These are phyloP conservation scores for Alectoria sarmentosa DNA, from an alignment of 495 filamentous ascomycete genomes.

Conservation along the genomic window DNA sequence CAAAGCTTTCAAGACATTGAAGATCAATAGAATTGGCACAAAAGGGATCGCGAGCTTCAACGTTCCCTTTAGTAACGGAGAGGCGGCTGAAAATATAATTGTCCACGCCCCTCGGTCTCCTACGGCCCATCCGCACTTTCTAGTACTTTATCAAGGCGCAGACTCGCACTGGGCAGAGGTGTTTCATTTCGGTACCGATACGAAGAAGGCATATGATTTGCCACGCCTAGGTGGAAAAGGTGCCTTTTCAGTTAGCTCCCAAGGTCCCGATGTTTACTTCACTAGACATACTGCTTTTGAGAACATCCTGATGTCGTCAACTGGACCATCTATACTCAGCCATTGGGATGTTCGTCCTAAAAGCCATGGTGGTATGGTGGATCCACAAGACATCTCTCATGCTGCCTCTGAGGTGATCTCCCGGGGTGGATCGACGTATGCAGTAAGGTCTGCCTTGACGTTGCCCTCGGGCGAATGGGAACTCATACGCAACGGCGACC, in stretches of 20 bases:
- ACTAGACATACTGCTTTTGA: conserved; percentile 69
- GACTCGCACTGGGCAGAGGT: conserved; percentile 75
- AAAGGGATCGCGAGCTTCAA: conserved; percentile 50
- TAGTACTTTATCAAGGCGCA: conserved; percentile 72
- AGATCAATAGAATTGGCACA: conserved; percentile 72
- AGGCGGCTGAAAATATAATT: conserved; percentile 57
- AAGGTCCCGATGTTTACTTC: conserved; percentile 80
- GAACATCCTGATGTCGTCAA: conserved; percentile 64
- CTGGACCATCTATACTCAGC: conserved; percentile 65
- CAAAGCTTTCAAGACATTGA: conserved; percentile 55
- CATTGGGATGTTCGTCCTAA: conserved; percentile 54
- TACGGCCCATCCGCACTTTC: conserved; percentile 67
- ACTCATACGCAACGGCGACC: conserved; percentile 72
- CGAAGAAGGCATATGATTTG: conserved; percentile 68
- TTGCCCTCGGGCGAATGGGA: conserved; percentile 73
- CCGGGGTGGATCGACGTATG: conserved; percentile 54
- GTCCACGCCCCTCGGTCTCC: conserved; percentile 66
- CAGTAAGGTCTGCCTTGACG: conserved; percentile 67
- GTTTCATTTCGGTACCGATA: conserved; percentile 69
- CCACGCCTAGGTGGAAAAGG: conserved; percentile 61
- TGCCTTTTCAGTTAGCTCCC: conserved; percentile 70
- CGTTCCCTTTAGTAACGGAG: conserved; percentile 45
- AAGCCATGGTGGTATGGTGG: conserved; percentile 25
- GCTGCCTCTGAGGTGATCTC: conserved; percentile 78
- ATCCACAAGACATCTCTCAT: conserved; percentile 45